A percentile compares a stretch with the other conserved stretches of the same genome.
These are phyloP conservation scores for Pseudonitzschia multistriata DNA, from an alignment of 108 stramenopile genomes.

Conservation along the genomic window DNA sequence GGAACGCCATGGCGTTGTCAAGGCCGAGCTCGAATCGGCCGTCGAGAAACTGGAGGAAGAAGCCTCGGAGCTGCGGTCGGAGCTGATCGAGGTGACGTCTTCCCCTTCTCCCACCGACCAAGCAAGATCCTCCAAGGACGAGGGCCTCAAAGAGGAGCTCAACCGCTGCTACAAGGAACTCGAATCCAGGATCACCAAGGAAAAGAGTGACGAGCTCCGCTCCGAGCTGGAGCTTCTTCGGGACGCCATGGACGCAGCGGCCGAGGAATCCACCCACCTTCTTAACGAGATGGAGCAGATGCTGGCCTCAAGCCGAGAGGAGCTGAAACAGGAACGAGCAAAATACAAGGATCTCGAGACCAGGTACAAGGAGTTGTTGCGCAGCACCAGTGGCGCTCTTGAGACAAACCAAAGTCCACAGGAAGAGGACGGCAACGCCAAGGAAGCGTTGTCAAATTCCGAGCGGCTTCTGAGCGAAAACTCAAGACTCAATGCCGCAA, in stretches of 20 bases:
- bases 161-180: not conserved
- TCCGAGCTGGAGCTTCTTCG: not conserved
- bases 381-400: not conserved
- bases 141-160: not conserved
- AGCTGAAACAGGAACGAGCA: conserved; percentile 1
- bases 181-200: conserved; percentile 11
- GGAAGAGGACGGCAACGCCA: not conserved
- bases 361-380: not conserved
- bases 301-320: not conserved
- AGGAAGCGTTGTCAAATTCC: not conserved
- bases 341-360: not conserved
- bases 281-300: conserved; percentile 4
- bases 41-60: not conserved
- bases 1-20: not conserved
- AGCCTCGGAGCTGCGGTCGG: not conserved
- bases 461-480: not conserved
- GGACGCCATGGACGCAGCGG: conserved; percentile 12
- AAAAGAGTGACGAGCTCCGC: not conserved
- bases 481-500: not conserved
- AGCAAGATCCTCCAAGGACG: too few species aligned
- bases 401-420: not conserved
- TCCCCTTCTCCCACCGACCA: not conserved
- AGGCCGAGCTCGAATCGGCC: conserved; percentile 1
- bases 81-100: not conserved
- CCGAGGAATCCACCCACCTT: not conserved